Evolutionary conservation across 345 rosid genomes (phyloP), one percentile per base, ranked within the genome.

Genomic region (Cardamine resedifolia): DNA sequence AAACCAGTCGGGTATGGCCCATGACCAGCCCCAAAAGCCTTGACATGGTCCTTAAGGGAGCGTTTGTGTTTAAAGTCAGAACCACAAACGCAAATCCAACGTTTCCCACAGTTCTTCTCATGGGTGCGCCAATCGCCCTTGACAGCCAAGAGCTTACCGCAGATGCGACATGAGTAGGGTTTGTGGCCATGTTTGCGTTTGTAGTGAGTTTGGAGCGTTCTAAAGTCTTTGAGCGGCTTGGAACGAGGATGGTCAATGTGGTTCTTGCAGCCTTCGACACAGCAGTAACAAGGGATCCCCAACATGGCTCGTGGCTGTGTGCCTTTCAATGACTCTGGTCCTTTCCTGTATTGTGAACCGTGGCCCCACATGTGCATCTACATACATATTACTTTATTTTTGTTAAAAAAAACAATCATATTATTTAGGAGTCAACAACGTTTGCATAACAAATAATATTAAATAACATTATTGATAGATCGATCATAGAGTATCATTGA

Each of bases 291-390:
- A 11, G 96, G 93, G 47, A 88, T 83, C 30, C 88, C 85, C 21
- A 85, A 27, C 83, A 88, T 83, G 38, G 89, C 85, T 72, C 88
- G 82, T 14, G 96, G 96, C 58, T 90, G 90, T 0, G 82, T 80
- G 33, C 96, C 96, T 81, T 82, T 90, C 5, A 90, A 78, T 1
- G 92, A 90, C 39, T 87, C 90, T 0, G 96, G 84, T 7, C 98
- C 95, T 71, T 79, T 81, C 1, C 98, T 80, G 64, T 88, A 90
- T 61, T 90, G 91, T 28, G 96, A 90, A 67, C 96, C 93, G 34
- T 92, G 98, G 3, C 96, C 96, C 98, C 98, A 92, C 93, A 90
- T 85, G 78, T 90, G 98, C 96, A 92, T 92, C 96, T 85, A 79
- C 63, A 64, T 53, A 50, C 45, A 31, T 53, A 72, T 20, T 38